Conservation (phyloP, 768 basidiomycete genomes). For the Saitozyma podzolica region DNA sequence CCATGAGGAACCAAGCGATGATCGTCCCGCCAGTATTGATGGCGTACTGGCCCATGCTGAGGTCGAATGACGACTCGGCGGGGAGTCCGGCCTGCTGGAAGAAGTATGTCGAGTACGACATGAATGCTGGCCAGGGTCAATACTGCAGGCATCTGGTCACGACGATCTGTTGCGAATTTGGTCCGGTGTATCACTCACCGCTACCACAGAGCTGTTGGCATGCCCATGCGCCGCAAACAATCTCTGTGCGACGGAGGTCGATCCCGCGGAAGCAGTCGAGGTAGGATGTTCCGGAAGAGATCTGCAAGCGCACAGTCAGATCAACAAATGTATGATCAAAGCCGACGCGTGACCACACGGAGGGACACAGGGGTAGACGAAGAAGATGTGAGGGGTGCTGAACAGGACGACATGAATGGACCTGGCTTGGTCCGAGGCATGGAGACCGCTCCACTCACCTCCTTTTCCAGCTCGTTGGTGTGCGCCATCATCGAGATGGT, state of each 20-base stretch:
- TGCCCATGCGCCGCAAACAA: constrained; percentile 54
- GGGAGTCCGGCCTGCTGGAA: constrained; percentile 43
- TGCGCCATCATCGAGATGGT: constrained; percentile 45
- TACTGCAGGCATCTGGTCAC: background rate
- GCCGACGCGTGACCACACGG: too few species aligned
- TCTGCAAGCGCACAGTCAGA: background rate
- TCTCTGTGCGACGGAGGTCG: constrained; percentile 47
- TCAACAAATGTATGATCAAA: too few species aligned
- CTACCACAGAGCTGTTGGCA: constrained; percentile 30
- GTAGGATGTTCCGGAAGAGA: constrained; percentile 38
- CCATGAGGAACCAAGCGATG: constrained; percentile 39
- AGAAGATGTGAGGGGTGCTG: too few species aligned
- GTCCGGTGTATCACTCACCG: too few species aligned
- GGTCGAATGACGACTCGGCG: constrained; percentile 27
- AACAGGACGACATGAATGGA: too few species aligned
- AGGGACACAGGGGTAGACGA: too few species aligned
- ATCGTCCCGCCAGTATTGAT: constrained; percentile 42
- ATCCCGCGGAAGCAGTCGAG: constrained; percentile 48
- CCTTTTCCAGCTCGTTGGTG: constrained; percentile 47
- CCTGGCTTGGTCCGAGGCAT: too few species aligned
- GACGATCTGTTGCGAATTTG: background rate
- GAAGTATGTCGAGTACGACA: constrained; percentile 30
- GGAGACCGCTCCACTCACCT: constrained; percentile 3
- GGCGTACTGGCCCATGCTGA: constrained; percentile 43
- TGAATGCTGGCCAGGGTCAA: background rate